These are phyloP conservation scores for Neonectria punicea DNA, from an alignment of 2,329 filamentous ascomycete species.

Conservation along the genomic window DNA sequence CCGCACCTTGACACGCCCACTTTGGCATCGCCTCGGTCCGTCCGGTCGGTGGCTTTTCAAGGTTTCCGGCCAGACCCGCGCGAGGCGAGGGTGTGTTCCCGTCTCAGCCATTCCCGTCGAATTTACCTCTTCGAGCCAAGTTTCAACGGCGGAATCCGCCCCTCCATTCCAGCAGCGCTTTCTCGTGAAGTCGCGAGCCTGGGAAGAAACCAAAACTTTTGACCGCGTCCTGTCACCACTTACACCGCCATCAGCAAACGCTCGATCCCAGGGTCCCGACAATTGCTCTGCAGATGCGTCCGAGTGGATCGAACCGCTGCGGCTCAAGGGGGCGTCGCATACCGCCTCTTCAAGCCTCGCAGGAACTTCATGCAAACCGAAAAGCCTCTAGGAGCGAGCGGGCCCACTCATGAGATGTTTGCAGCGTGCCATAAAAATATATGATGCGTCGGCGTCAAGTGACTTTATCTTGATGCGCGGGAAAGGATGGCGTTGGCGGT, in stretches of 20 bases:
- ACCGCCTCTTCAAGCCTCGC: conserved; percentile 32
- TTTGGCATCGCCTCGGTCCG: conserved; percentile 22
- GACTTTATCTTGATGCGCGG: background rate
- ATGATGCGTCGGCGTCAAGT: background rate
- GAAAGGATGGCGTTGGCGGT: background rate
- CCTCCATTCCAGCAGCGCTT: background rate
- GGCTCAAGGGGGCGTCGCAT: conserved; percentile 26
- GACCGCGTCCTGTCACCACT: background rate
- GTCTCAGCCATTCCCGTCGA: conserved; percentile 16
- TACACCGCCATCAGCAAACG: background rate
- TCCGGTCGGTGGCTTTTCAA: conserved; percentile 11
- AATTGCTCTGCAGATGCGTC: conserved; percentile 26
- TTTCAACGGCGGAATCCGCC: background rate
- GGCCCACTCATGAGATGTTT: conserved; percentile 1
- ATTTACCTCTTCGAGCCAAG: conserved; percentile 3
- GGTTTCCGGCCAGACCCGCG: background rate
- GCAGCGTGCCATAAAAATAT: background rate
- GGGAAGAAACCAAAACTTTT: background rate
- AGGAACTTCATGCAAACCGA: conserved; percentile 26
- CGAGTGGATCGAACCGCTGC: conserved; percentile 29
- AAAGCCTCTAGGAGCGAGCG: background rate
- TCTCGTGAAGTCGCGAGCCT: background rate
- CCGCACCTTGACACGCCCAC: conserved; percentile 5
- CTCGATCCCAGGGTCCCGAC: background rate
- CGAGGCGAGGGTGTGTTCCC: background rate